phyloP scores from a whole-genome alignment of 2,329 filamentous ascomycete species.

The Stemphylium lycopersici region DNA sequence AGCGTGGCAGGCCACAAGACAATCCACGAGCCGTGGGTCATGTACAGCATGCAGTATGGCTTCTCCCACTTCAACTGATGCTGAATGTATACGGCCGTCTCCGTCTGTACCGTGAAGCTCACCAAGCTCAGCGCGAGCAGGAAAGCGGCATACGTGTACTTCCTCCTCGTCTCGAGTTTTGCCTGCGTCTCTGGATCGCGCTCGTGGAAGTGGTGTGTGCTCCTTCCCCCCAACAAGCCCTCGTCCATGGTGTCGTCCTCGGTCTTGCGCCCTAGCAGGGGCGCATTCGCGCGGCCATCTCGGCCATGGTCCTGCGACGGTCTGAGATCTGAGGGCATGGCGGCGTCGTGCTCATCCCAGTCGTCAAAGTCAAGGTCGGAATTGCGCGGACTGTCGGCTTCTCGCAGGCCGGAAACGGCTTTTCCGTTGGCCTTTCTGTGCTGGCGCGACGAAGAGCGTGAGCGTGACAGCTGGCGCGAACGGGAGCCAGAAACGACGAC shows the following conservation, averaged over 20 bases:
- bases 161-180: conserved; percentile 71
- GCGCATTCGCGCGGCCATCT: conserved; percentile 55
- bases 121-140: conserved; percentile 84
- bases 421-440: conserved; percentile 8
- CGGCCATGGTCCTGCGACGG: conserved; percentile 47
- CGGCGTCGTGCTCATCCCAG: conserved; percentile 53
- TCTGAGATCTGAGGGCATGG: conserved; percentile 59
- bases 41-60: conserved; percentile 99
- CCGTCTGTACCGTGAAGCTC: conserved; percentile 91
- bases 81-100: conserved; percentile 94
- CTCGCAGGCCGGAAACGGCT: conserved; percentile 15
- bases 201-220: conserved; percentile 70
- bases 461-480: conserved; percentile 29
- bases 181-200: conserved; percentile 72
- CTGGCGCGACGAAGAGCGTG: conserved; percentile 28
- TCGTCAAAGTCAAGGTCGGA: conserved; percentile 52
- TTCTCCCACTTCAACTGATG: conserved; percentile 93
- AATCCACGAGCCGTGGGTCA: conserved; percentile 94
- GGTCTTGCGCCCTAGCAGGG: conserved; percentile 58
- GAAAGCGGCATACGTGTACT: conserved; percentile 84
- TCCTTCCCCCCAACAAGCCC: conserved; percentile 56
- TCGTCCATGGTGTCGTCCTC: conserved; percentile 46
- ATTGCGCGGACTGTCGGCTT: conserved; percentile 25
- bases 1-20: conserved; percentile 89
- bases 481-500: conserved; percentile 27